A percentile compares a stretch with the other conserved stretches of the same genome.
Conservation (phyloP, 768 basidiomycete genomes). For the Tricholoma matsutake region DNA sequence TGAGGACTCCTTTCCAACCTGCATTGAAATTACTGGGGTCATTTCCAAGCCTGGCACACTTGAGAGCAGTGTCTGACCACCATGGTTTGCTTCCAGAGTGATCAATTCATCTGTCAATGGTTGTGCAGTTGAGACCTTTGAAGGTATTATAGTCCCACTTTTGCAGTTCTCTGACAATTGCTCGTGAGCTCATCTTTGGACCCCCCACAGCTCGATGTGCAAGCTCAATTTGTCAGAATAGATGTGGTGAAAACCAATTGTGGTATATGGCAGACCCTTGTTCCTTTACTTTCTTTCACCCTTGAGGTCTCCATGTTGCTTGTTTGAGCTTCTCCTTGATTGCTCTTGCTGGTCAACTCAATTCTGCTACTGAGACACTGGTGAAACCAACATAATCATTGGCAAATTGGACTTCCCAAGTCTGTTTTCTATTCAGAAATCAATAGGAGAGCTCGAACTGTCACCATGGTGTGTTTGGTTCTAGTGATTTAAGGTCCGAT, state of each 20-base stretch:
- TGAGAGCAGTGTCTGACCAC: conserved; percentile 18
- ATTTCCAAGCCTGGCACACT: conserved; percentile 4
- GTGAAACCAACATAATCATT: not conserved
- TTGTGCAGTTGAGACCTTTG: conserved; percentile 13
- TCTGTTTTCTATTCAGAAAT: not conserved
- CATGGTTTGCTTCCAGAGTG: conserved; percentile 9
- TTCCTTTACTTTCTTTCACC: not conserved
- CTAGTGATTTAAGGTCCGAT: no score
- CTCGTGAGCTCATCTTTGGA: not conserved
- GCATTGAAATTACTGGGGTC: conserved; percentile 11
- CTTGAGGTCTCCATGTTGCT: not conserved
- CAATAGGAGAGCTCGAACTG: not conserved
- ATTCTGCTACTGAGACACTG: not conserved
- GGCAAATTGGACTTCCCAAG: not conserved
- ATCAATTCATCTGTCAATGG: conserved; percentile 25
- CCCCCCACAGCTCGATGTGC: not conserved
- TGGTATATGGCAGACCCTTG: not conserved
- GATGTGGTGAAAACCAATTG: not conserved
- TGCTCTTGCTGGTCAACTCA: conserved; percentile 1
- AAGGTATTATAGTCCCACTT: conserved; percentile 11
- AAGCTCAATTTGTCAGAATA: conserved; percentile 2
- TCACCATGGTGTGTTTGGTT: no score
- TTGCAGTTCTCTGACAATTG: conserved; percentile 18
- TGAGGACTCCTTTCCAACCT: conserved; percentile 16
- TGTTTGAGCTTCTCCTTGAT: not conserved